Evolutionary conservation across 768 basidiomycete species (phyloP).

Genomic region (Galerina marginata): DNA sequence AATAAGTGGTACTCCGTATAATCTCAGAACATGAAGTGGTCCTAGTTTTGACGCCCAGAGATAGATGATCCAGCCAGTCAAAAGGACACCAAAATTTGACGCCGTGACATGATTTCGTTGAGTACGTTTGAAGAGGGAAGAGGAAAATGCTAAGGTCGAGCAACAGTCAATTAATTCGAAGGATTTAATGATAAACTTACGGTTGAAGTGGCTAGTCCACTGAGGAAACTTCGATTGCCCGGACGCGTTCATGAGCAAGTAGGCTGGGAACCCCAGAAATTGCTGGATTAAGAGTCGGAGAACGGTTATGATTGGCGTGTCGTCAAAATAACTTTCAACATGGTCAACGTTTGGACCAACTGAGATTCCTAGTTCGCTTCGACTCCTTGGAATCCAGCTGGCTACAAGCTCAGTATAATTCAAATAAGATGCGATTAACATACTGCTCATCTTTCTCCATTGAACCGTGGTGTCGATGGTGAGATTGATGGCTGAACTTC

Average conservation of each 20-base stretch:
- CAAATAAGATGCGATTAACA: neutral
- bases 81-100: neutral
- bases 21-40: neutral
- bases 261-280: neutral
- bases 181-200: neutral
- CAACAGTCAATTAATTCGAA: neutral
- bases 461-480: slow-evolving; percentile 1
- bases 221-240: neutral
- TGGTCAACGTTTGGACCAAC: neutral
- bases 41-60: neutral
- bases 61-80: neutral
- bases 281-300: neutral
- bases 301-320: neutral
- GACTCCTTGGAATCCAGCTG: slow-evolving; percentile 1
- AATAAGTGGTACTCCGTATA: neutral
- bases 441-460: slow-evolving; percentile 10
- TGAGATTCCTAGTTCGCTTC: neutral
- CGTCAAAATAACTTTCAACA: neutral
- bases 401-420: neutral
- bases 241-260: neutral
- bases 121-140: neutral
- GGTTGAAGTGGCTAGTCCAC: neutral
- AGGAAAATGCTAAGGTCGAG: neutral
- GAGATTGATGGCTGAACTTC: slow-evolving; percentile 1
- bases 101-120: neutral